Conservation (phyloP, 2,329 filamentous ascomycete species). For the Ophiocordyceps camponoti-saundersi region DNA sequence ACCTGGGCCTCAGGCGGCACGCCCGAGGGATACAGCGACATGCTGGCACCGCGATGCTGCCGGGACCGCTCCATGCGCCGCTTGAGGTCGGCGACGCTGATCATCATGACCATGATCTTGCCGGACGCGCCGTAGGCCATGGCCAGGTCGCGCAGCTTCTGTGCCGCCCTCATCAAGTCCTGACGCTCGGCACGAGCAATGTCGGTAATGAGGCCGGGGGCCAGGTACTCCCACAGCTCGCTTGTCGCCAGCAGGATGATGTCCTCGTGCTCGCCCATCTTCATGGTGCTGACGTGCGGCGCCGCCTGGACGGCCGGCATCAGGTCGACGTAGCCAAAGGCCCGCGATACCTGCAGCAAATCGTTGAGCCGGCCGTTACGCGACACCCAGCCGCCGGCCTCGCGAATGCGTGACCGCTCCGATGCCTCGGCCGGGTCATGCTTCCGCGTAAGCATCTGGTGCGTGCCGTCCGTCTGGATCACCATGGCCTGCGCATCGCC, state of each 20-base stretch:
- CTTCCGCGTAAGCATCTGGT: constrained; percentile 72
- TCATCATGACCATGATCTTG: constrained; percentile 99
- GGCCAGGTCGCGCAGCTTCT: constrained; percentile 85
- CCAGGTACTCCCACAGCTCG: constrained; percentile 90
- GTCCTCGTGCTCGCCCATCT: constrained; percentile 75
- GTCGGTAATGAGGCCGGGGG: constrained; percentile 79
- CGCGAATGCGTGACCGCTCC: constrained; percentile 78
- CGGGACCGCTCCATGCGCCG: constrained; percentile 60
- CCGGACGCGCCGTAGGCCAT: constrained; percentile 87
- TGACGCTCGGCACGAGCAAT: constrained; percentile 71
- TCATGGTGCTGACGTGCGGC: constrained; percentile 64
- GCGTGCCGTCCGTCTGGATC: constrained; percentile 72
- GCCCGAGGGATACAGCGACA: constrained; percentile 67
- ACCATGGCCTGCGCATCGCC: constrained; percentile 93
- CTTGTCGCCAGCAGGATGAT: constrained; percentile 82
- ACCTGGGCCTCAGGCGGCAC: constrained; percentile 54
- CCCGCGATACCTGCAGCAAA: constrained; percentile 73
- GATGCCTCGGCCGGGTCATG: constrained; percentile 79
- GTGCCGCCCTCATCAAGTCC: constrained; percentile 87
- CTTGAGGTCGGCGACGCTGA: constrained; percentile 82
- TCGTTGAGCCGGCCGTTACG: constrained; percentile 91
- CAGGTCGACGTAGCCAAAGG: constrained; percentile 86
- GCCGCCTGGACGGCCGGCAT: constrained; percentile 89
- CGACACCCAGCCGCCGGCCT: constrained; percentile 90
- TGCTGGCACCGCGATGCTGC: constrained; percentile 60